These are phyloP conservation scores for Fusarium denticulatum DNA, from an alignment of 2,329 filamentous ascomycete species.

Conservation along the genomic window DNA sequence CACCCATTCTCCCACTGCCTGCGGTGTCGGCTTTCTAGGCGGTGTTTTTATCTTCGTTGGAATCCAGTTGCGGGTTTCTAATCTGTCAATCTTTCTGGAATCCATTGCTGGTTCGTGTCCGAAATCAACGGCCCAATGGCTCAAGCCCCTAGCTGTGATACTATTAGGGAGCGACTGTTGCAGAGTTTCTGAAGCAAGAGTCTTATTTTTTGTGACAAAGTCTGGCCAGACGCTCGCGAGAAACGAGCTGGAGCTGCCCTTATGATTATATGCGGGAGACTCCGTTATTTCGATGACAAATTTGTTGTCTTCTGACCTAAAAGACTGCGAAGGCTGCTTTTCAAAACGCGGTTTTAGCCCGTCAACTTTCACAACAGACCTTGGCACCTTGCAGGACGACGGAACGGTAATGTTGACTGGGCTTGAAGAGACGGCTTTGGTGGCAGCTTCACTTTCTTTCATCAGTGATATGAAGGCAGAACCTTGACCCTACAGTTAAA, in stretches of 20 bases:
- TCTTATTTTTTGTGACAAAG: constrained; percentile 44
- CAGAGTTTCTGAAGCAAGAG: constrained; percentile 52
- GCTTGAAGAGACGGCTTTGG: constrained; percentile 54
- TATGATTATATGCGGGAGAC: constrained; percentile 53
- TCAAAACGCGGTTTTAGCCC: background rate
- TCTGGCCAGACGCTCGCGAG: constrained; percentile 56
- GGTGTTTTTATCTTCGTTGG: constrained; percentile 23
- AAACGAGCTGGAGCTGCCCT: constrained; percentile 48
- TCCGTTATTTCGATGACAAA: constrained; percentile 57
- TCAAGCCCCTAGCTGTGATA: constrained; percentile 52
- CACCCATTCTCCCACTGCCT: background rate
- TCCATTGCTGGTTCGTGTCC: constrained; percentile 27
- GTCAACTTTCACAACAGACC: constrained; percentile 38
- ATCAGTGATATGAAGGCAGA: constrained; percentile 63
- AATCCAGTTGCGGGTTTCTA: constrained; percentile 22
- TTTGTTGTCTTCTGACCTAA: constrained; percentile 40
- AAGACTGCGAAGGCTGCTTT: background rate
- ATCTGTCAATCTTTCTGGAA: constrained; percentile 21
- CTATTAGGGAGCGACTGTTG: constrained; percentile 52
- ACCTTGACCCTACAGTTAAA: constrained; percentile 53
- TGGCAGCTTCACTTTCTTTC: constrained; percentile 51
- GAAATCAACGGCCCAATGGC: constrained; percentile 54
- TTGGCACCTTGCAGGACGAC: constrained; percentile 40
- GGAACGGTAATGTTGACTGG: constrained; percentile 59
- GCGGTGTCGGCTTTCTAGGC: background rate